These are phyloP conservation scores for Haematococcus lacustris DNA, from an alignment of 139 green algal species.

Conservation along the genomic window DNA sequence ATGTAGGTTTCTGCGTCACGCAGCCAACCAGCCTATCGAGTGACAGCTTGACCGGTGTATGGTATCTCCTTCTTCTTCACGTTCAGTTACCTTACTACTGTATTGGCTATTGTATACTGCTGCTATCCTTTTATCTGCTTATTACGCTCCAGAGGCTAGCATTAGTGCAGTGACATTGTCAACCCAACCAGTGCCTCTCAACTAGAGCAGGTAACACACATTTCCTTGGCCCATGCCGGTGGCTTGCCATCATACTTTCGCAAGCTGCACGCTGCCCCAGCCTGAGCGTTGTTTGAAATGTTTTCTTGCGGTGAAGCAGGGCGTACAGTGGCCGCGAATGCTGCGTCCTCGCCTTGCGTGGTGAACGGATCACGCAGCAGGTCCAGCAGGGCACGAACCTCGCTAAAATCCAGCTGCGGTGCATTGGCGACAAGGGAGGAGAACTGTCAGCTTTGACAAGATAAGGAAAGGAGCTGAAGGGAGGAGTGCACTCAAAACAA, in stretches of 20 bases:
- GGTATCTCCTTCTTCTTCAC: too few relatives aligned
- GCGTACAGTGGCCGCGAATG: background rate
- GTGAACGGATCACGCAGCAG: constrained; percentile 36
- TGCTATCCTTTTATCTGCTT: too few relatives aligned
- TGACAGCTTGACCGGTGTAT: too few relatives aligned
- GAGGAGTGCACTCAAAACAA: background rate
- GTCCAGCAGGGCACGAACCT: constrained; percentile 17
- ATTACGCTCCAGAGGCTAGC: too few relatives aligned
- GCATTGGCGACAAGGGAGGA: too few relatives aligned
- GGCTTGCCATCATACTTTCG: background rate
- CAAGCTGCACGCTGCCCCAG: background rate
- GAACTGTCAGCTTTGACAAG: background rate
- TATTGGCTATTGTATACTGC: too few relatives aligned
- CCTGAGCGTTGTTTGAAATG: background rate
- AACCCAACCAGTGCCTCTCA: too few relatives aligned
- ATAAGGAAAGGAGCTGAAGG: background rate
- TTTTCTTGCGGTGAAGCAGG: background rate
- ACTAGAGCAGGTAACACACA: background rate
- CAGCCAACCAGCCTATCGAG: too few relatives aligned
- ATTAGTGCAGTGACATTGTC: too few relatives aligned
- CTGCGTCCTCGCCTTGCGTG: constrained; percentile 15
- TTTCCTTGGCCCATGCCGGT: background rate
- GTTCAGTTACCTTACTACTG: too few relatives aligned
- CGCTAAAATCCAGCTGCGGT: too few relatives aligned
- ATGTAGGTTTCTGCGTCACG: too few relatives aligned